Conservation (phyloP, 2,329 filamentous ascomycete species). For the Pyrenophora seminiperda region DNA sequence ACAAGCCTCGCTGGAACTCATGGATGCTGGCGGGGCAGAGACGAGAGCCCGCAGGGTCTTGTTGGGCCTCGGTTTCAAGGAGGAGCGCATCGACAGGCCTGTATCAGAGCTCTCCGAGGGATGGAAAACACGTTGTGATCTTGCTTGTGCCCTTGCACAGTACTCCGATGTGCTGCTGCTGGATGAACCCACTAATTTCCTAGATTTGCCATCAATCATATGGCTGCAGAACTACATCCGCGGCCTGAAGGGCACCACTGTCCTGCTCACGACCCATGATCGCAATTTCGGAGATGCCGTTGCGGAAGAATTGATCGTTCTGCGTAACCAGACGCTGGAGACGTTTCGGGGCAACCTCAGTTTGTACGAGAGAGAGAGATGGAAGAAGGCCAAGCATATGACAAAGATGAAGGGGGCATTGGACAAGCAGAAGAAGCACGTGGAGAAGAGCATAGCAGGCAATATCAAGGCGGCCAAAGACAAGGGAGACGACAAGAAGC, state of each 20-base stretch:
- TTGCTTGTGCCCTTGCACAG: conserved; percentile 66
- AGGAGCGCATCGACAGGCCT: conserved; percentile 63
- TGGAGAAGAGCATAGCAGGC: conserved; percentile 75
- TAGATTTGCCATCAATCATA: conserved; percentile 81
- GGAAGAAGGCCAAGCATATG: conserved; percentile 71
- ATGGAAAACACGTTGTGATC: conserved; percentile 52
- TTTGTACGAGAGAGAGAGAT: conserved; percentile 70
- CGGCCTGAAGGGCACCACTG: conserved; percentile 63
- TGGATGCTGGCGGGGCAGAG: conserved; percentile 67
- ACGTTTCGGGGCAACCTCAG: conserved; percentile 78
- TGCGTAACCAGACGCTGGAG: conserved; percentile 72
- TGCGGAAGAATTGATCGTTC: conserved; percentile 74
- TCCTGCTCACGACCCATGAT: conserved; percentile 84
- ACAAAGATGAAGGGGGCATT: conserved; percentile 80
- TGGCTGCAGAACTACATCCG: conserved; percentile 79
- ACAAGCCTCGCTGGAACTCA: conserved; percentile 67
- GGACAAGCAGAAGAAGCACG: conserved; percentile 78
- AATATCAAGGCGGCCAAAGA: conserved; percentile 77
- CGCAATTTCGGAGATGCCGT: conserved; percentile 78
- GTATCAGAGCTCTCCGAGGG: conserved; percentile 73
- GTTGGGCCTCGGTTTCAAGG: conserved; percentile 72
- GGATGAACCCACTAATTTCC: conserved; percentile 86
- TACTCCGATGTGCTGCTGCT: conserved; percentile 78
- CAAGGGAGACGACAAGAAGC: conserved; percentile 81
- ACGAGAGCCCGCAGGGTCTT: conserved; percentile 66